Evolutionary conservation across 352 stramenopile species (phyloP), one percentile per base, ranked within the genome.

Genomic region (Halophytophthora polymorphica): DNA sequence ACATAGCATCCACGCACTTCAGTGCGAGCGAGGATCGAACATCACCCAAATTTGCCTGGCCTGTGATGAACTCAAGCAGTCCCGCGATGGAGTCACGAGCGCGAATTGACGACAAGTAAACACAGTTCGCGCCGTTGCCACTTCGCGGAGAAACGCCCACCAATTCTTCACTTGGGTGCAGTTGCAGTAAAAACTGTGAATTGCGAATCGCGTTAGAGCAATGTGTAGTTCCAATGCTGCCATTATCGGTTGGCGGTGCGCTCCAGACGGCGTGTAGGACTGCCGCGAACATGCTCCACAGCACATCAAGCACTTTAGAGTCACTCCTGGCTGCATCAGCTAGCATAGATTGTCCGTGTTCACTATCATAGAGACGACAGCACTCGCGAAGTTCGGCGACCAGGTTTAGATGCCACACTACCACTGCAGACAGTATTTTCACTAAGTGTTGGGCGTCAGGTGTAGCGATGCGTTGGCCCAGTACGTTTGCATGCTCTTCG

Each of bases 31-130:
- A 41, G 8, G 17, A 19, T 28, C 59, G 44, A 45, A 59, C 41
- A 35, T 14, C 17, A 15, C 21, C 11, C 0, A 56, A 18, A 47
- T 61, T 45, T 3, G 51, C 31, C 4, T 39, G 14, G 2, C 45
- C 48, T 5, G 34, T 56, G 12, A 77, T n/a, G 12, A 75, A 64
- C 17, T 39, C 34, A 17, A 64, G 19, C 22, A 77, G 29, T 28
- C 53, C 23, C 23, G 40, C 28, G 6, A 64, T 6, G 37, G 53
- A 59, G 13, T 42, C 34, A 49, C 56, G 33, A 8, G 17, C 25
- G 19, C 6, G 14, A 40, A 34, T 15, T 25, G 23, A 50, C 2
- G 13, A 41, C 10, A 17, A 6, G 14, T 38, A 10, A 41, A 6
- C n/a, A 17, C 21, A 17, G n/a, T 23, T 10, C 22, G 6, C 1